Evolutionary conservation across 164 flowering plant genomes (phyloP).

Genomic region (Saururus chinensis): DNA sequence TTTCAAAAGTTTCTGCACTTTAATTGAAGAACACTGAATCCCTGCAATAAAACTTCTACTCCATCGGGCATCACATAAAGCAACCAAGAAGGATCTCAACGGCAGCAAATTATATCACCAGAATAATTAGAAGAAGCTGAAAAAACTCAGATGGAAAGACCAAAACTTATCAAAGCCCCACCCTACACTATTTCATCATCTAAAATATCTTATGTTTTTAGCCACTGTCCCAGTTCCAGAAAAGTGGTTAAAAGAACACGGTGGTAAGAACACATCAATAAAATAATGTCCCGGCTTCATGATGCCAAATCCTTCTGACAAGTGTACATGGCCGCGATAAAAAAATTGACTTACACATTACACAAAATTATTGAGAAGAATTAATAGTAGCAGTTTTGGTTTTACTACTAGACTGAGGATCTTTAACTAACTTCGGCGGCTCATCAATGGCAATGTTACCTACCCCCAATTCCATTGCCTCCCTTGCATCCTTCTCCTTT

Average conservation of each 20-base stretch:
- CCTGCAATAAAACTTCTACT: too few relatives aligned
- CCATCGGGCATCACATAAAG: too few relatives aligned
- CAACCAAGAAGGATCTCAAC: too few relatives aligned
- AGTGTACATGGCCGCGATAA: neutral
- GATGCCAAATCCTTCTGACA: neutral
- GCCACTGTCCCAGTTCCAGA: neutral
- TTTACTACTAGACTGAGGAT: slow-evolving; percentile 11
- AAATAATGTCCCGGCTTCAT: neutral
- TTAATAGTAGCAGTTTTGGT: neutral
- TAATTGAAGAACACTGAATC: too few relatives aligned
- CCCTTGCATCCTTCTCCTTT: slow-evolving; percentile 54
- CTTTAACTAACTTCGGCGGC: slow-evolving; percentile 18
- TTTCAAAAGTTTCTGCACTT: too few relatives aligned
- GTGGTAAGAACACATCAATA: neutral
- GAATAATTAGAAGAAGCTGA: too few relatives aligned
- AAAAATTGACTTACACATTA: neutral
- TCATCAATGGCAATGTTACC: slow-evolving; percentile 69
- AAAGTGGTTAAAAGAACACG: too few relatives aligned
- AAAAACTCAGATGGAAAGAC: neutral
- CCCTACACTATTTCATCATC: neutral
- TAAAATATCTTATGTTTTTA: neutral
- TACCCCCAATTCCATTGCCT: slow-evolving; percentile 66
- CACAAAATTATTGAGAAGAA: neutral
- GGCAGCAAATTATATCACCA: too few relatives aligned
- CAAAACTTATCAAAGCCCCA: neutral